Percentiles rank a stretch among this genome's conserved stretches.
Evolutionary conservation across 495 filamentous ascomycete genomes (phyloP).

Genomic region (Daldinia caldariorum): DNA sequence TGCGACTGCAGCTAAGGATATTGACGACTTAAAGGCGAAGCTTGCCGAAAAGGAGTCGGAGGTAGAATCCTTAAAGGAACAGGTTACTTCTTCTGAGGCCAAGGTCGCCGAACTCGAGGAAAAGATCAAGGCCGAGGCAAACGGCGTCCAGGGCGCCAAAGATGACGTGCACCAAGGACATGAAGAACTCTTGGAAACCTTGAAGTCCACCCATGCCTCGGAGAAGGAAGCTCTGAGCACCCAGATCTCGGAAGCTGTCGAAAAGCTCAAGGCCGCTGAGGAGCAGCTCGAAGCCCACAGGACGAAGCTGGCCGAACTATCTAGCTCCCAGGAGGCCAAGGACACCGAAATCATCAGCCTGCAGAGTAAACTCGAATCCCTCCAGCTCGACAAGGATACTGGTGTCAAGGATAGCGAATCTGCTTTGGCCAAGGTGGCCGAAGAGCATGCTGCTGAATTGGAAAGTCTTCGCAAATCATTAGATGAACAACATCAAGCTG

Average conservation of each 20-base stretch:
- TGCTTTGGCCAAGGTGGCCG: conserved; percentile 44
- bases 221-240: conserved; percentile 55
- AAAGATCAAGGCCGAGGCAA: conserved; percentile 47
- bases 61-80: conserved; percentile 54
- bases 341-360: conserved; percentile 54
- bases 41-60: conserved; percentile 60
- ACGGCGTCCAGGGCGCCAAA: conserved; percentile 41
- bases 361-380: conserved; percentile 54
- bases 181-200: conserved; percentile 53
- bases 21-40: conserved; percentile 63
- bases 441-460: conserved; percentile 55
- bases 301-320: conserved; percentile 49
- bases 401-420: conserved; percentile 50
- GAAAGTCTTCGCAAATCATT: conserved; percentile 54
- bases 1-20: conserved; percentile 55
- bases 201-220: conserved; percentile 59
- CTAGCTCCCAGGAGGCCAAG: conserved; percentile 50
- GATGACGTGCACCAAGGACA: conserved; percentile 51
- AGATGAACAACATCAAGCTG: conserved; percentile 54
- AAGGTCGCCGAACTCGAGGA: conserved; percentile 56
- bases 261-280: conserved; percentile 56
- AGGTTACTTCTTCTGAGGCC: conserved; percentile 52
- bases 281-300: conserved; percentile 52
- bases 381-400: conserved; percentile 53
- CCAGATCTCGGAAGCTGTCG: conserved; percentile 54